These are phyloP conservation scores for Russula earlei DNA, from an alignment of 768 basidiomycete species.

Conservation along the genomic window DNA sequence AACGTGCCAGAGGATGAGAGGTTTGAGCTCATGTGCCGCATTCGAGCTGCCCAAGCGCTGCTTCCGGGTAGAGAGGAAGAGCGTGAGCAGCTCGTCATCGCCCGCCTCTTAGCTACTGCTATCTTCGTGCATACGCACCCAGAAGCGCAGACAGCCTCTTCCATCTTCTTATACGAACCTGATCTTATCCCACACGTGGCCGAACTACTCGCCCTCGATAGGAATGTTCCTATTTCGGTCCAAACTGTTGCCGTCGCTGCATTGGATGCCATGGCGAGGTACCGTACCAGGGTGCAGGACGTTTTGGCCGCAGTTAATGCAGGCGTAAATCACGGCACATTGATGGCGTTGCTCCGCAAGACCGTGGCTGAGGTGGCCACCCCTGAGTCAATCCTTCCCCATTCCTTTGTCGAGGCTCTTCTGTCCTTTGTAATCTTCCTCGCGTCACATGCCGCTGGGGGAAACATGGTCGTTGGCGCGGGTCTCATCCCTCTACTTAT, in stretches of 20 bases:
- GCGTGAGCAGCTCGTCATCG: slow-evolving; percentile 70
- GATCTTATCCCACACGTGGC: slow-evolving; percentile 84
- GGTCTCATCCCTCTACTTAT: slow-evolving; percentile 85
- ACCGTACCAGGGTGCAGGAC: slow-evolving; percentile 75
- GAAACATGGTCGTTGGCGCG: slow-evolving; percentile 91
- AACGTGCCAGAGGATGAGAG: slow-evolving; percentile 72
- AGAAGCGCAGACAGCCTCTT: slow-evolving; percentile 68
- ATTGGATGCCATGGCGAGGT: slow-evolving; percentile 84
- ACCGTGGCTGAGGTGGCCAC: slow-evolving; percentile 66
- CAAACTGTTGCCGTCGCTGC: slow-evolving; percentile 81
- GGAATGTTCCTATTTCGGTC: slow-evolving; percentile 55
- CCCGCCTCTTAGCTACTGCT: slow-evolving; percentile 80
- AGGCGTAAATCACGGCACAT: slow-evolving; percentile 89
- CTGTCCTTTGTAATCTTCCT: slow-evolving; percentile 82
- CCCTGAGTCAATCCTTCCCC: slow-evolving; percentile 54
- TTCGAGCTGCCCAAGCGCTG: slow-evolving; percentile 69
- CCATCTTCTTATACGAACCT: slow-evolving; percentile 90
- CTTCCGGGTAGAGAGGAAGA: slow-evolving; percentile 46
- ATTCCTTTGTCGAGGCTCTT: slow-evolving; percentile 75
- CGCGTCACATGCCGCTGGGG: slow-evolving; percentile 74
- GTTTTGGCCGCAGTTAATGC: slow-evolving; percentile 87
- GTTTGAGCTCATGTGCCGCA: slow-evolving; percentile 81
- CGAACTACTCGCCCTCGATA: slow-evolving; percentile 78
- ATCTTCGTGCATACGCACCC: slow-evolving; percentile 83
- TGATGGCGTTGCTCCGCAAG: slow-evolving; percentile 82